Evolutionary conservation across 2,329 filamentous ascomycete species (phyloP).

Genomic region (Claviceps purpurea): DNA sequence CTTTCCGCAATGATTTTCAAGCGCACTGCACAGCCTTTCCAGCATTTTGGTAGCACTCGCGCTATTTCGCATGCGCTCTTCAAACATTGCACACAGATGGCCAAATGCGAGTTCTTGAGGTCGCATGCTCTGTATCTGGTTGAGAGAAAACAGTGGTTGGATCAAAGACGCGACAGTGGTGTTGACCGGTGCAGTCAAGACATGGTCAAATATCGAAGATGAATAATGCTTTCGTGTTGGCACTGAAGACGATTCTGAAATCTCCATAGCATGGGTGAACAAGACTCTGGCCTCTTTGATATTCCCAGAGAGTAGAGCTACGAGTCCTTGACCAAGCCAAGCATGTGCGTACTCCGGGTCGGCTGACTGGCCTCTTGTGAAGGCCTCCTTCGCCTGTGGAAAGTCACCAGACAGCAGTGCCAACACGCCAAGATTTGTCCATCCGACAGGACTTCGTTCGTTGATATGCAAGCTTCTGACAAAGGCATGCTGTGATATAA

Average conservation of each 20-base stretch:
- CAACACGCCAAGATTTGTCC: slow-evolving; percentile 83
- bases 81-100: slow-evolving; percentile 68
- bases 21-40: slow-evolving; percentile 48
- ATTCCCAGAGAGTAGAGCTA: slow-evolving; percentile 67
- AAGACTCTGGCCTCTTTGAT: slow-evolving; percentile 64
- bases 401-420: slow-evolving; percentile 75
- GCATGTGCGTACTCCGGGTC: slow-evolving; percentile 89
- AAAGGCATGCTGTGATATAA: slow-evolving; percentile 85
- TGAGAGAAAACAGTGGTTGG: slow-evolving; percentile 77
- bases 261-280: slow-evolving; percentile 90
- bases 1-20: slow-evolving; percentile 74
- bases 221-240: slow-evolving; percentile 69
- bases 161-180: slow-evolving; percentile 51
- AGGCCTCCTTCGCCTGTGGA: slow-evolving; percentile 78
- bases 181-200: slow-evolving; percentile 43
- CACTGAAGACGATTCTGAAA: slow-evolving; percentile 63
- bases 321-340: slow-evolving; percentile 84
- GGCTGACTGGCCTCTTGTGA: slow-evolving; percentile 80
- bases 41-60: slow-evolving; percentile 49
- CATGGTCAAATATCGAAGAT: slow-evolving; percentile 67
- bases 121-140: slow-evolving; percentile 61
- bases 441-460: slow-evolving; percentile 69
- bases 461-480: slow-evolving; percentile 87
- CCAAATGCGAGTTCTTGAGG: slow-evolving; percentile 58
- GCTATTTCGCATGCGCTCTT: slow-evolving; percentile 66